Conservation (phyloP, 352 stramenopile genomes). For the Pythium rishiriense region DNA sequence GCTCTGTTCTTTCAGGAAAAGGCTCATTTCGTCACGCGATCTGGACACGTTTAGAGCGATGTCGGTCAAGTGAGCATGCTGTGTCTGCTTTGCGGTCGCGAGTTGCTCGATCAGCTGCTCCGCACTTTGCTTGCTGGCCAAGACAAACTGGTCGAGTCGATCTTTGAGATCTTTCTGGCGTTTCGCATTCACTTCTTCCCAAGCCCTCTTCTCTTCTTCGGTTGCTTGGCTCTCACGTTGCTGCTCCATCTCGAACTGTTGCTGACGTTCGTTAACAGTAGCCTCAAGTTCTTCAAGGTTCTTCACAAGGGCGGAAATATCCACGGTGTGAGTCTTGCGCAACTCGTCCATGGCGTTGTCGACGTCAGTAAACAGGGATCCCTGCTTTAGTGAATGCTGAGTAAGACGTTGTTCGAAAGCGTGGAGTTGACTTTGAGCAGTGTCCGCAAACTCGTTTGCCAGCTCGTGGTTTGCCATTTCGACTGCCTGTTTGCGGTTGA, state of each 20-base stretch:
- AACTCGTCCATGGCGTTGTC: constrained; percentile 46
- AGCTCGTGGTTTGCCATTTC: constrained; percentile 54
- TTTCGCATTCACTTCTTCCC: background rate
- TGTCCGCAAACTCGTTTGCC: constrained; percentile 41
- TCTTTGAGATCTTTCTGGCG: constrained; percentile 20
- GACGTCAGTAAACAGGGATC: constrained; percentile 44
- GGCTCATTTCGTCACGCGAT: constrained; percentile 31
- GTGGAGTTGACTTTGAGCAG: constrained; percentile 43
- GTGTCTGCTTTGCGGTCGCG: constrained; percentile 13
- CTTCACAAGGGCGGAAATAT: constrained; percentile 26
- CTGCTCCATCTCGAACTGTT: constrained; percentile 8
- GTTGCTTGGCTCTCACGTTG: constrained; percentile 7
- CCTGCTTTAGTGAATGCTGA: constrained; percentile 56
- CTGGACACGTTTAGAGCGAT: constrained; percentile 26
- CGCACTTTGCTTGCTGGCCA: constrained; percentile 23
- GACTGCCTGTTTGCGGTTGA: constrained; percentile 50
- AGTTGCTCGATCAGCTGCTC: constrained; percentile 19
- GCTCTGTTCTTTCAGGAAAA: constrained; percentile 31
- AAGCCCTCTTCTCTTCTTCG: constrained; percentile 14
- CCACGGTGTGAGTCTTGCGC: constrained; percentile 40
- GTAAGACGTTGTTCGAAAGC: constrained; percentile 46
- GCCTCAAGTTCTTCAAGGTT: constrained; percentile 35
- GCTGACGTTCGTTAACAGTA: constrained; percentile 15
- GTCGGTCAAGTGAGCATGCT: constrained; percentile 20
- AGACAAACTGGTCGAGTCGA: constrained; percentile 23